Percentiles rank a stretch among this genome's conserved stretches.
phyloP scores from a whole-genome alignment of 2,329 filamentous ascomycete genomes.

The Monilinia laxa region DNA sequence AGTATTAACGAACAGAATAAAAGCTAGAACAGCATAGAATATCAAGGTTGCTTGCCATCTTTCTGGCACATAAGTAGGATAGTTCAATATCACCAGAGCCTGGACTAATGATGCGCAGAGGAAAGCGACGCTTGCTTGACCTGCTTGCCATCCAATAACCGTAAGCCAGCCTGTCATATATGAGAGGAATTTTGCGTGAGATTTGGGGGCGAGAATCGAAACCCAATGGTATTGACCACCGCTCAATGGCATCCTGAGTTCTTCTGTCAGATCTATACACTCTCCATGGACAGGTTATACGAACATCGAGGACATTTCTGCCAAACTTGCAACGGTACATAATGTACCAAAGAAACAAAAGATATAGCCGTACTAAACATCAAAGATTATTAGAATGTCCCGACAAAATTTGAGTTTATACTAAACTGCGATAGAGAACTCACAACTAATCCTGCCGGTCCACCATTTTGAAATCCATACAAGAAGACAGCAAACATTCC shows the following conservation, averaged over 20 bases:
- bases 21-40: conserved; percentile 43
- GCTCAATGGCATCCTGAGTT: conserved; percentile 49
- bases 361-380: conserved; percentile 9
- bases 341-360: conserved; percentile 31
- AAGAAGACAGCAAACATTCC: conserved; percentile 33
- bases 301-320: conserved; percentile 35
- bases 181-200: conserved; percentile 52
- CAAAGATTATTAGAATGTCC: neutral
- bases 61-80: conserved; percentile 41
- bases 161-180: conserved; percentile 52
- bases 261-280: conserved; percentile 1
- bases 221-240: conserved; percentile 61
- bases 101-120: conserved; percentile 48
- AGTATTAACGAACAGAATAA: conserved; percentile 47
- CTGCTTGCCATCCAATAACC: conserved; percentile 48
- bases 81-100: conserved; percentile 42
- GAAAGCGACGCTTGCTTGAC: conserved; percentile 44
- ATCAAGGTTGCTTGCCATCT: conserved; percentile 46
- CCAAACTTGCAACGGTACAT: conserved; percentile 29
- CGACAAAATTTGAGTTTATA: neutral
- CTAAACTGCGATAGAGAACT: neutral
- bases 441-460: conserved; percentile 41
- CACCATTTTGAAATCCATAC: conserved; percentile 31
- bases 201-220: conserved; percentile 50
- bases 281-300: conserved; percentile 20